These are phyloP conservation scores for Hypoxylon sp. DNA, from an alignment of 2,329 filamentous ascomycete species.

Conservation along the genomic window DNA sequence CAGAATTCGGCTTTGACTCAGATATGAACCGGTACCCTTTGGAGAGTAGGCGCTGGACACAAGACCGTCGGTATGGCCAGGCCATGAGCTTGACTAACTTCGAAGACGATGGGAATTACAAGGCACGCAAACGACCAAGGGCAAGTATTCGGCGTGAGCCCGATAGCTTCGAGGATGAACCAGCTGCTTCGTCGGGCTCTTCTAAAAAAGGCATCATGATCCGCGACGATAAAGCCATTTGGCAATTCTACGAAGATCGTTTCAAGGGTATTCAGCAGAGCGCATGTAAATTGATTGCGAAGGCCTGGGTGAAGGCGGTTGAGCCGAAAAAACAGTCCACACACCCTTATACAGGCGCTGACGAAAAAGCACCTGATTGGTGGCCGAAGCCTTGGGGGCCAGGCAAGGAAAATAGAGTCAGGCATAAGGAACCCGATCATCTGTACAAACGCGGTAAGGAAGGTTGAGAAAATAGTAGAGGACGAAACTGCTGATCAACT, in stretches of 20 bases:
- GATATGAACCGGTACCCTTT: slow-evolving; percentile 35
- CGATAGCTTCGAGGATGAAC: slow-evolving; percentile 59
- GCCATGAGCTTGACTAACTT: slow-evolving; percentile 43
- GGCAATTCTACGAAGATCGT: slow-evolving; percentile 71
- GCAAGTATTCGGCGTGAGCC: slow-evolving; percentile 54
- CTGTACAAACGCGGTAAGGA: slow-evolving; percentile 74
- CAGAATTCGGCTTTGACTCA: slow-evolving; percentile 40
- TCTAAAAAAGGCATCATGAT: slow-evolving; percentile 65
- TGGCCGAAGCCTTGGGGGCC: slow-evolving; percentile 72
- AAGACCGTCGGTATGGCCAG: slow-evolving; percentile 39
- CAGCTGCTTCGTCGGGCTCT: slow-evolving; percentile 56
- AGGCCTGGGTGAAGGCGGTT: slow-evolving; percentile 81
- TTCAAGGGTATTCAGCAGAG: slow-evolving; percentile 79
- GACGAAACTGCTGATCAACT: slow-evolving; percentile 19
- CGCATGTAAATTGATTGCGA: slow-evolving; percentile 79
- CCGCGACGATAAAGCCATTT: slow-evolving; percentile 67
- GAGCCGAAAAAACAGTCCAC: slow-evolving; percentile 84
- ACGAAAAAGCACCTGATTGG: slow-evolving; percentile 75
- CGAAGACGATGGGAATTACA: slow-evolving; percentile 52
- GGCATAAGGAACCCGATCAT: slow-evolving; percentile 82
- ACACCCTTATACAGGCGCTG: slow-evolving; percentile 78
- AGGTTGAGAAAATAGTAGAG: slow-evolving; percentile 24
- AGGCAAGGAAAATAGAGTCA: slow-evolving; percentile 68
- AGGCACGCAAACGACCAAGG: slow-evolving; percentile 58
- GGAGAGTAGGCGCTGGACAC: slow-evolving; percentile 38